Percentiles rank a stretch among this genome's conserved stretches.
phyloP scores from a whole-genome alignment of 768 basidiomycete genomes.

The Suillus cothurnatus region DNA sequence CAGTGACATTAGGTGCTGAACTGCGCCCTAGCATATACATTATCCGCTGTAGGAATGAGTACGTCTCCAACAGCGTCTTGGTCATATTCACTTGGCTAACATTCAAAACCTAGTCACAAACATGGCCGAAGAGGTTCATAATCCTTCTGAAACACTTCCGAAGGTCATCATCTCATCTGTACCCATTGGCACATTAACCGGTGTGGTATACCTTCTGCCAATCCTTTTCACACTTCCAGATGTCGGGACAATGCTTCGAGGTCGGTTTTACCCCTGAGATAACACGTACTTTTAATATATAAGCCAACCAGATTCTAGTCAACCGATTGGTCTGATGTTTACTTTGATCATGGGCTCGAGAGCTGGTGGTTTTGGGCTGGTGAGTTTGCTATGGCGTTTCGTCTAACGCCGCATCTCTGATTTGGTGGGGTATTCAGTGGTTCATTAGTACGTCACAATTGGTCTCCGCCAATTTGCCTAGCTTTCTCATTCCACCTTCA shows the following conservation, averaged over 20 bases:
- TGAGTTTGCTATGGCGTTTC: constrained; percentile 27
- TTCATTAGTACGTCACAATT: constrained; percentile 39
- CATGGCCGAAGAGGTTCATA: constrained; percentile 69
- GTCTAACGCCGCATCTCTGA: constrained; percentile 2
- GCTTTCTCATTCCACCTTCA: constrained; percentile 5
- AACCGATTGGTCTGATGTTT: constrained; percentile 66
- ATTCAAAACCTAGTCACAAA: constrained; percentile 46
- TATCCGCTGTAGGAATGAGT: constrained; percentile 67
- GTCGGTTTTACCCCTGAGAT: constrained; percentile 31
- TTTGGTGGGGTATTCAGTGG: constrained; percentile 32
- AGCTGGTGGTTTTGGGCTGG: constrained; percentile 64
- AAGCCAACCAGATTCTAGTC: constrained; percentile 49
- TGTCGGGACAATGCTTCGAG: constrained; percentile 50
- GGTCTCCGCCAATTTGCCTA: background rate
- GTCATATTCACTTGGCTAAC: constrained; percentile 7
- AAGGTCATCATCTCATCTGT: constrained; percentile 55
- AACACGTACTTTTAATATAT: constrained; percentile 7
- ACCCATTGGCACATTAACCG: constrained; percentile 52
- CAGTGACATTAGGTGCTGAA: constrained; percentile 14
- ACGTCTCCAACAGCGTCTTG: constrained; percentile 15
- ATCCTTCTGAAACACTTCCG: constrained; percentile 57
- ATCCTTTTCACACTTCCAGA: constrained; percentile 68
- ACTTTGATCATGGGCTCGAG: constrained; percentile 62
- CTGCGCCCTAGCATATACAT: constrained; percentile 49
- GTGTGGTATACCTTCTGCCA: constrained; percentile 59